Base-by-base conservation (phyloP, 768 basidiomycete species). In the Termitomyces titanicus region DNA sequence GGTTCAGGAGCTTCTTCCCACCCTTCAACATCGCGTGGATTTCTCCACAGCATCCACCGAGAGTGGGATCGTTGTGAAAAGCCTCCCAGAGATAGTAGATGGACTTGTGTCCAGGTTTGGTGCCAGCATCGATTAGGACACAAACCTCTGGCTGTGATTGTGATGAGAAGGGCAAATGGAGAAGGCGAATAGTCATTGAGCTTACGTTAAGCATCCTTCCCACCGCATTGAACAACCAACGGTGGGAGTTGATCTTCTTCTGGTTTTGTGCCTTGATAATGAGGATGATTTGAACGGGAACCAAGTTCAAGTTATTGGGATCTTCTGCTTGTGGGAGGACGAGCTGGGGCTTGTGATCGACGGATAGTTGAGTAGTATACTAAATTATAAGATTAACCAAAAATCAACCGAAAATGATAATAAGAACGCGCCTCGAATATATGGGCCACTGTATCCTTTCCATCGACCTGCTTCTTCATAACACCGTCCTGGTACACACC, bases 11-110 rank as follows among this genome's bases (percentile, higher is more conserved):
- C 71, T 97, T 97, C 71, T 72, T 86, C 35, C 94, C 93, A n/a
- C 92, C 92, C 71, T 93, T 85, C 64, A 95, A 88, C 95, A 96
- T 96, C 54, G 95, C 95, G 59, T 95, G 90, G 63, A 96, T 95
- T 77, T 96, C 93, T 60, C 77, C 94, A 72, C 92, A 94, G 66
- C 90, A 92, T 47, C 92, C 92, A 33, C 91, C 92, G 3, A 93
- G 76, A 67, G 90, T 73, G 3, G 80, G 63, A 64, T 92, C 80
- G 60, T 89, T 91, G 70, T 91, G 88, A 71, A 93, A 92, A 2
- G 90, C 92, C 60, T 93, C 91, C 92, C 94, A 96, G 20, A 96
- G 80, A 68, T 95, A 92, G 71, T 89, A 98, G 66, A 98, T 92
- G 3, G 92, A 92, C 71, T 95, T 95, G 72, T 92, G 92, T 9